Conservation (phyloP, 1,284 basidiomycete species). For the Apiotrichum domesticum region DNA sequence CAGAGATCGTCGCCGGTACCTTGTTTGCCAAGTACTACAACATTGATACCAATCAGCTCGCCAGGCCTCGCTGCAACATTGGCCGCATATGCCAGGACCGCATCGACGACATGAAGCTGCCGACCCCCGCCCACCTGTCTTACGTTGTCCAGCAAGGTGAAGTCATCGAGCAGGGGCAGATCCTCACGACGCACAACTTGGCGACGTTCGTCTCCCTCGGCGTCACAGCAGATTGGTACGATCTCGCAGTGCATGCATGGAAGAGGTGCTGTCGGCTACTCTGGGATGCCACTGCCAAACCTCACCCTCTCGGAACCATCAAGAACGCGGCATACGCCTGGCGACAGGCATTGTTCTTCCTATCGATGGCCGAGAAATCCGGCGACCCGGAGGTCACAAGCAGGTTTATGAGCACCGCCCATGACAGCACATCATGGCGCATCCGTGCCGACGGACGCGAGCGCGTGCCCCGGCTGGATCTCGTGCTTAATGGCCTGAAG, state of each 20-base stretch:
- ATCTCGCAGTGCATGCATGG: slow-evolving; percentile 1
- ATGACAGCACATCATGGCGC: too few species aligned
- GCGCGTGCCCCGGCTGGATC: not conserved
- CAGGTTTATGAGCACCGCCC: not conserved
- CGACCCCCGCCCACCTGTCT: not conserved
- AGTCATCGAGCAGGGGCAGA: slow-evolving; percentile 10
- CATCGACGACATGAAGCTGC: not conserved
- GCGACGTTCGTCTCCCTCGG: not conserved
- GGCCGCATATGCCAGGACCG: not conserved
- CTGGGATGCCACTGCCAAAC: not conserved
- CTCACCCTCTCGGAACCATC: not conserved
- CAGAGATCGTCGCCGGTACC: not conserved
- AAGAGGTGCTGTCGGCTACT: not conserved
- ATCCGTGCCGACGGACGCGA: too few species aligned
- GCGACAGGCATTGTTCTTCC: slow-evolving; percentile 11
- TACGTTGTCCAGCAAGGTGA: slow-evolving; percentile 1
- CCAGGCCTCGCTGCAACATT: not conserved
- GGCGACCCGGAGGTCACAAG: not conserved
- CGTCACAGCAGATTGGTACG: not conserved
- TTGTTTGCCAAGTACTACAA: slow-evolving; percentile 3
- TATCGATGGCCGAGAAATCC: not conserved
- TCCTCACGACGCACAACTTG: slow-evolving; percentile 12
- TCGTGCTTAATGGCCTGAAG: slow-evolving; percentile 1
- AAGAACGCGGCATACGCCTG: slow-evolving; percentile 11
- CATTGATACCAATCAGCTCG: not conserved